These are phyloP conservation scores for Daldinia caldariorum DNA, from an alignment of 495 filamentous ascomycete genomes.

Conservation along the genomic window DNA sequence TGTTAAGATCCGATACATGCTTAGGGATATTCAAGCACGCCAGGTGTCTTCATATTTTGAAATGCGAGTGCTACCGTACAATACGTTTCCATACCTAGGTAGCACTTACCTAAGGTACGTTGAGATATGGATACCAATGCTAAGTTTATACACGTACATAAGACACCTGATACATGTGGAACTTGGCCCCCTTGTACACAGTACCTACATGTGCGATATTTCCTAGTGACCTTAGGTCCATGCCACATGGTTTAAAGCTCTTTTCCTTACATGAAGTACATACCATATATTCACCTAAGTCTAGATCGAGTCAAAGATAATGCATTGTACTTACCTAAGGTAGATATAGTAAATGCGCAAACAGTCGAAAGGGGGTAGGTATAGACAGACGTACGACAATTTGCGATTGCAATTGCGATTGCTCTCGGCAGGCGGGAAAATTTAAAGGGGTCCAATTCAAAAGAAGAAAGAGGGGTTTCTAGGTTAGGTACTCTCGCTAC, in stretches of 20 bases:
- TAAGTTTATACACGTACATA: constrained; percentile 10
- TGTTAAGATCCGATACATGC: constrained; percentile 1
- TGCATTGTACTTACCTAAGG: background rate
- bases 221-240: too few relatives aligned
- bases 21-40: background rate
- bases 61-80: background rate
- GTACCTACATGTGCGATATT: background rate
- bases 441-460: constrained; percentile 22
- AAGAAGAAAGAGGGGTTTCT: constrained; percentile 34
- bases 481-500: constrained; percentile 16
- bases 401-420: background rate
- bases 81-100: too few relatives aligned
- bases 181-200: background rate
- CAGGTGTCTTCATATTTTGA: constrained; percentile 4
- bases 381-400: background rate
- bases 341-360: background rate
- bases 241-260: background rate
- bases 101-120: background rate
- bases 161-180: background rate
- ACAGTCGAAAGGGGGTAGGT: background rate
- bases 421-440: constrained; percentile 12
- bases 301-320: background rate
- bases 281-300: background rate
- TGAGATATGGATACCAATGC: background rate
- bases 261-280: background rate